Conservation (phyloP, 169 alveolate genomes). For the Eimeria falciformis region DNA sequence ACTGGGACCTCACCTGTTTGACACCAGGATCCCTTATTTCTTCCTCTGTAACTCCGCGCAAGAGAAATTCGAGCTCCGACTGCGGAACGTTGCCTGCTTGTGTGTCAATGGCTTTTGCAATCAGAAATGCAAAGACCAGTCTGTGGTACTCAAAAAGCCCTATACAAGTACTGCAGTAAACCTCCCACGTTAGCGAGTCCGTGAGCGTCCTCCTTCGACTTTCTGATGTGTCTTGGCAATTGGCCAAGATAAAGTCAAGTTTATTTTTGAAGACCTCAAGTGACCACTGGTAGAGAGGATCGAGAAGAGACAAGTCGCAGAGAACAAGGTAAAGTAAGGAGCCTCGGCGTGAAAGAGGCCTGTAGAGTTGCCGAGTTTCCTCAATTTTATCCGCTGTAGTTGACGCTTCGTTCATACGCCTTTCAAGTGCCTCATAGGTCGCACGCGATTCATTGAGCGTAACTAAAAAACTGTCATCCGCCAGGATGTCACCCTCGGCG, state of each 20-base stretch:
- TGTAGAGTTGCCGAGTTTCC: slow-evolving; percentile 94
- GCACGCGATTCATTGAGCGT: slow-evolving; percentile 37
- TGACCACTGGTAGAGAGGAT: slow-evolving; percentile 87
- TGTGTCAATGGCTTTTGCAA: slow-evolving; percentile 86
- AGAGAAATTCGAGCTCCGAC: slow-evolving; percentile 30
- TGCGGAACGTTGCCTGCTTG: slow-evolving; percentile 52
- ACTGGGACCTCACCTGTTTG: slow-evolving; percentile 22
- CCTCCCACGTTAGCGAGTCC: slow-evolving; percentile 88
- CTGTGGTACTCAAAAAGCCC: slow-evolving; percentile 93
- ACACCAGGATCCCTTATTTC: not conserved
- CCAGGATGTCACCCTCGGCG: slow-evolving; percentile 65
- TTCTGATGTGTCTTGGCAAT: slow-evolving; percentile 39
- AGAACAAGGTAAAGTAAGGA: slow-evolving; percentile 91
- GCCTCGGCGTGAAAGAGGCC: slow-evolving; percentile 96
- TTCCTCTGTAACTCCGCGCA: slow-evolving; percentile 15
- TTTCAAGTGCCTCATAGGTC: slow-evolving; percentile 84
- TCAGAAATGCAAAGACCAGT: slow-evolving; percentile 91
- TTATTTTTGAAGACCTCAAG: slow-evolving; percentile 84
- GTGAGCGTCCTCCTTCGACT: slow-evolving; percentile 88
- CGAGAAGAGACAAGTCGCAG: slow-evolving; percentile 81
- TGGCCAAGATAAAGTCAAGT: slow-evolving; percentile 10
- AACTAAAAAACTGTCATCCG: slow-evolving; percentile 52
- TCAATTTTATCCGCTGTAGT: slow-evolving; percentile 92
- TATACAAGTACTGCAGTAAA: slow-evolving; percentile 93
- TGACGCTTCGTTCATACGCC: slow-evolving; percentile 89